A percentile compares a stretch with the other conserved stretches of the same genome.
phyloP scores from a whole-genome alignment of 495 filamentous ascomycete genomes.

The Podospora pseudoanserina region DNA sequence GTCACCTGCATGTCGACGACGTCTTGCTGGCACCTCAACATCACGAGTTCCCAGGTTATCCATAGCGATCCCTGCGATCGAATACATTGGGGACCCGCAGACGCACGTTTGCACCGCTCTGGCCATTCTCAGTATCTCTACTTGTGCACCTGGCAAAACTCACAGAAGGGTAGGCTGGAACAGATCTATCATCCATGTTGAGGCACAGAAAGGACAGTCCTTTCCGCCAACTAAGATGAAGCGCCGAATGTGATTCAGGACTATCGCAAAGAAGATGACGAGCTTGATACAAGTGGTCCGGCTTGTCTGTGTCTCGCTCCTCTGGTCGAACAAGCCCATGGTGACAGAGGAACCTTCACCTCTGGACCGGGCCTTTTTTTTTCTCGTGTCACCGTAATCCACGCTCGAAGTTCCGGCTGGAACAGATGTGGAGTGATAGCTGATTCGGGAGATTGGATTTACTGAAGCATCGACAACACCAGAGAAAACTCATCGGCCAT shows the following conservation, averaged over 20 bases:
- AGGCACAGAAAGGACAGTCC: not conserved
- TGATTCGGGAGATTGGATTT: not conserved
- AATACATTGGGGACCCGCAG: not conserved
- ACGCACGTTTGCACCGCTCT: not conserved
- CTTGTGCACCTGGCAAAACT: not conserved
- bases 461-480: not conserved
- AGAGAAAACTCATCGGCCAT: not conserved
- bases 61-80: not conserved
- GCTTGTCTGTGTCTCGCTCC: not conserved
- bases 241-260: not conserved
- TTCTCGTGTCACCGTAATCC: not conserved
- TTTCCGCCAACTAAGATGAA: not conserved
- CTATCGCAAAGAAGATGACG: not conserved
- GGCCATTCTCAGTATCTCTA: no score
- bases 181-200: not conserved
- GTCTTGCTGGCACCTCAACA: not conserved
- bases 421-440: not conserved
- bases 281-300: not conserved
- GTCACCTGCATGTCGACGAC: not conserved
- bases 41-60: not conserved
- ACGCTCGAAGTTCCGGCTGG: not conserved
- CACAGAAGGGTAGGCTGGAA: not conserved
- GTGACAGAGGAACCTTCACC: not conserved
- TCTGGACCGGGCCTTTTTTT: not conserved
- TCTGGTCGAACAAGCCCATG: not conserved